Base-by-base conservation (phyloP, 1,284 basidiomycete species). In the Golubevia sp. region DNA sequence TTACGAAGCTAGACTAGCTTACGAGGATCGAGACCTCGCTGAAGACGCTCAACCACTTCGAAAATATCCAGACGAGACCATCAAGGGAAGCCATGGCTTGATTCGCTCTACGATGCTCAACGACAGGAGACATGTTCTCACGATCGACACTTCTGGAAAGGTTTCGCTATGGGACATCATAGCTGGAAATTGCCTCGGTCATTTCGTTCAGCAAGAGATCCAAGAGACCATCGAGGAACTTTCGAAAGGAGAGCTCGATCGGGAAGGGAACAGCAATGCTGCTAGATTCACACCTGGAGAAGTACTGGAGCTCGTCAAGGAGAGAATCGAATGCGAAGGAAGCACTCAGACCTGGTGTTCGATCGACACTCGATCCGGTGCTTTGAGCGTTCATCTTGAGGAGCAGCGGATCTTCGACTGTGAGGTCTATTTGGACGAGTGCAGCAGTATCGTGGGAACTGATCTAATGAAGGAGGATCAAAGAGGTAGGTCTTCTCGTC, bases 141-240 rank as follows among this genome's bases (percentile, higher is more conserved):
- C 94, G 0, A 90, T 97, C 49, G 92, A 98, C 82, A 94, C 93
- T 0, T 86, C 87, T 0, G 92, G 92, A 7, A 77, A 91, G 69
- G 90, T 99, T 2, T 91, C 91, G 0, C 88, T 95, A 2, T 99
- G 97, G 96, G 92, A 99, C 85, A 89, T 99, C 59, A 87, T 96
- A 18, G 87, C 89, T 0, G 90, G 91, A 1, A 69, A 86, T 1
- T 98, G 95, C 83, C 84, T 91, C 1, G 96, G 96, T 34, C 24
- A 6, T 64, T 60, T 21, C 21, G 27, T 13, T 44, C 56, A 7
- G 18, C 38, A 61, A 13, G 51, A 24, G 2, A 59, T 50, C 51
- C 26, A 55, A 1, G 49, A 52, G 38, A 34, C 18, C 15, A 24
- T 49, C 8, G 21, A 59, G 44, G 25, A 54, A 15, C 49, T 62